phyloP scores from a whole-genome alignment of 2,329 filamentous ascomycete species.

The Ceratocystiopsis sp. region DNA sequence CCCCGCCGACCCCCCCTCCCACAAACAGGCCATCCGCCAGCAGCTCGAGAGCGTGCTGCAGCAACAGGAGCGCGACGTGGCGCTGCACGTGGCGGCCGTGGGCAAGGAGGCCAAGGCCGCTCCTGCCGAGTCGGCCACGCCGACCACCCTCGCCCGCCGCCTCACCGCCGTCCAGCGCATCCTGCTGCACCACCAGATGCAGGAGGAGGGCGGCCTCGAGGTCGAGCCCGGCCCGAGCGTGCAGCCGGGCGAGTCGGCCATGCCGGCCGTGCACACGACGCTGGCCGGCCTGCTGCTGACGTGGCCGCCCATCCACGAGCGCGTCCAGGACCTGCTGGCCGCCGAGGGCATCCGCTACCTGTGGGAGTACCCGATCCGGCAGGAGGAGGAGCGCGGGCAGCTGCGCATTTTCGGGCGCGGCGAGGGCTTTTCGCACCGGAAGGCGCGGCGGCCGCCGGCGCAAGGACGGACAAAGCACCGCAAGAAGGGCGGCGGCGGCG shows the following conservation, averaged over 20 bases:
- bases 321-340: conserved; percentile 38
- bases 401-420: conserved; percentile 64
- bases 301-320: conserved; percentile 48
- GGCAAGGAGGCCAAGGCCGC: no score
- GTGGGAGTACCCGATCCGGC: conserved; percentile 57
- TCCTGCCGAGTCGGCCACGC: no score
- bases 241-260: conserved; percentile 44
- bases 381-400: conserved; percentile 57
- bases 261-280: conserved; percentile 77
- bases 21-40: no score
- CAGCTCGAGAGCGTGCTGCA: no score
- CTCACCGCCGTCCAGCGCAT: conserved; percentile 17
- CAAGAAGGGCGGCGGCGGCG: no score
- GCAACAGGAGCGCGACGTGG: no score
- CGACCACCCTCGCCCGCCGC: no score
- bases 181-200: conserved; percentile 18
- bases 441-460: no score
- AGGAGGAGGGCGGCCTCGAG: conserved; percentile 32
- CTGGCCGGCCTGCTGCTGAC: conserved; percentile 67
- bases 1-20: no score
- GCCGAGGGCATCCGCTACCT: conserved; percentile 35
- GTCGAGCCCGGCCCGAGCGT: conserved; percentile 30
- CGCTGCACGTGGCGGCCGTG: no score
- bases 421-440: conserved; percentile 50
- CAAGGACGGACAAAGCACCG: no score